Evolutionary conservation across 306 rosid species (phyloP).

Genomic region (Hylodesmum podocarpum): DNA sequence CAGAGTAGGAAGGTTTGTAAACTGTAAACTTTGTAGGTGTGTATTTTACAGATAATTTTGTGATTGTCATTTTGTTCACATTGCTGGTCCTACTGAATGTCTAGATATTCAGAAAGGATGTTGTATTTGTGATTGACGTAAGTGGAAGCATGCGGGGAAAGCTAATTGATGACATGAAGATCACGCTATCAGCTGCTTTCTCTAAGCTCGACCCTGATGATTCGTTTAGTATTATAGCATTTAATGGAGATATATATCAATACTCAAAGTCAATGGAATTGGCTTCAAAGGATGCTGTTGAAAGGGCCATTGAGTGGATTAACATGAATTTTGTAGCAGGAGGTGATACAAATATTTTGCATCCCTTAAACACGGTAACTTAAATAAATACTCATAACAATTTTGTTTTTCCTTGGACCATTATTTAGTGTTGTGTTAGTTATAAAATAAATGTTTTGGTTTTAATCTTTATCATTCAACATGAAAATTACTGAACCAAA

Average conservation of each 20-base stretch:
- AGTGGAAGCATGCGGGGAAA: constrained; percentile 90
- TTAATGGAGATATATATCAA: constrained; percentile 59
- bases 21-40: not conserved
- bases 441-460: not conserved
- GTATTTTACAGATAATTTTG: not conserved
- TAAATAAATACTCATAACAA: constrained; percentile 7
- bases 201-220: constrained; percentile 64
- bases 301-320: constrained; percentile 76
- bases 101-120: constrained; percentile 66
- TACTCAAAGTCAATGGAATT: constrained; percentile 69
- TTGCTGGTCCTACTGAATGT: constrained; percentile 31
- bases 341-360: constrained; percentile 66
- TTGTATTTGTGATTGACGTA: constrained; percentile 69
- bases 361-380: constrained; percentile 62
- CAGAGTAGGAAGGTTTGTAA: constrained; percentile 56
- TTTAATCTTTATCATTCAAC: not conserved
- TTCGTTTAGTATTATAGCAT: constrained; percentile 78
- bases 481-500: not conserved
- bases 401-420: constrained; percentile 18
- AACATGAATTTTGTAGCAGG: constrained; percentile 64
- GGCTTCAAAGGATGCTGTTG: constrained; percentile 71
- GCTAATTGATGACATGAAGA: constrained; percentile 60
- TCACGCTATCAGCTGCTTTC: constrained; percentile 58
- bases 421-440: not conserved
- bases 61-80: not conserved